Evolutionary conservation across 2,329 filamentous ascomycete species (phyloP).

Genomic region (Salinomyces thailandicus): DNA sequence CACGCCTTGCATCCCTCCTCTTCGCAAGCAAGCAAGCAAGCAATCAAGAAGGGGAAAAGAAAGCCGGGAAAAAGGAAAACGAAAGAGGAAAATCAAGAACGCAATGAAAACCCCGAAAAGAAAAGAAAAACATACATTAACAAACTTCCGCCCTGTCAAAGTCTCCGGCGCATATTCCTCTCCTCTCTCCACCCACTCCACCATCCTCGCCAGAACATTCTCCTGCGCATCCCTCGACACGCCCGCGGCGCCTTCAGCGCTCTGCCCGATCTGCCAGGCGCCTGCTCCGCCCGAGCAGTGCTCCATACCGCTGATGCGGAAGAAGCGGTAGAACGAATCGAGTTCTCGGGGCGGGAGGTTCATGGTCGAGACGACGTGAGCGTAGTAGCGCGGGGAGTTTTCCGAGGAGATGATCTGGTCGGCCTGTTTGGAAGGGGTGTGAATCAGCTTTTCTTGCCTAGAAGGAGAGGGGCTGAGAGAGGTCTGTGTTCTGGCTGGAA

Average conservation of each 20-base stretch:
- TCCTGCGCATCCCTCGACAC: constrained; percentile 20
- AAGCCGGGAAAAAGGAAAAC: background rate
- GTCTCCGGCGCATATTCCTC: constrained; percentile 18
- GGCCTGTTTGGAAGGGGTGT: constrained; percentile 10
- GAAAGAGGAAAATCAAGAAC: background rate
- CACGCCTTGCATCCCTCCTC: background rate
- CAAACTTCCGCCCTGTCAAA: constrained; percentile 33
- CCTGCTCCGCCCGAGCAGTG: constrained; percentile 41
- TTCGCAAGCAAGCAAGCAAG: no score
- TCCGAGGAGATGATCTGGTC: constrained; percentile 31
- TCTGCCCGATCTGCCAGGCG: constrained; percentile 31
- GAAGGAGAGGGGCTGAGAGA: background rate
- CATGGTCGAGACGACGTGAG: constrained; percentile 34
- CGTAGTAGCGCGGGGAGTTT: constrained; percentile 38
- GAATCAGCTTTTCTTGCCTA: no score
- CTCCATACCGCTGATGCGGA: constrained; percentile 40
- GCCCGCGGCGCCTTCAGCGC: constrained; percentile 10
- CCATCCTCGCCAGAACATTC: constrained; percentile 40
- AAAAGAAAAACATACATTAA: constrained; percentile 22
- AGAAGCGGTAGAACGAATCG: constrained; percentile 44
- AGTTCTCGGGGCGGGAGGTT: constrained; percentile 36
- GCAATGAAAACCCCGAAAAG: constrained; percentile 32
- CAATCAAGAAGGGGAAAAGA: no score
- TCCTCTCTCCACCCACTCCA: constrained; percentile 26
- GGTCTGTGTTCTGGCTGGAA: background rate